Percentiles rank a stretch among this genome's conserved stretches.
These are phyloP conservation scores for Plasmodium adleri DNA, from an alignment of 169 alveolate species.

Conservation along the genomic window DNA sequence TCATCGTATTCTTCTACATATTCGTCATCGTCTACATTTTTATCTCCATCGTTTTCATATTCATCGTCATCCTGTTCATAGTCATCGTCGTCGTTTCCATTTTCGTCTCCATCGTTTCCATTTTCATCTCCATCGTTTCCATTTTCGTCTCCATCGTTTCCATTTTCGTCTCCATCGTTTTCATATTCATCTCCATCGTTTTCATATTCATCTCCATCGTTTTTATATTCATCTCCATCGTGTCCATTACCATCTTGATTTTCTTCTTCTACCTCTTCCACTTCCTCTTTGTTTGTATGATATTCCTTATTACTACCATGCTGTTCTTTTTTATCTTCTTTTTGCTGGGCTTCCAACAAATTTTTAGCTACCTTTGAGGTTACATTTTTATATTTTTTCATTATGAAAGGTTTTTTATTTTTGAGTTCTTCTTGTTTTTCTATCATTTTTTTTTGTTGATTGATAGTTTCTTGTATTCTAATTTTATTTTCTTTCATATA, in stretches of 20 bases:
- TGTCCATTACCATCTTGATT: neutral
- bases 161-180: slow-evolving; percentile 6
- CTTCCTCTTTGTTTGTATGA: neutral
- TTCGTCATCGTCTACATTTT: neutral
- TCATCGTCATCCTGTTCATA: neutral
- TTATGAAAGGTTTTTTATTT: slow-evolving; percentile 50
- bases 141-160: neutral
- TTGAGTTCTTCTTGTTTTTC: slow-evolving; percentile 39
- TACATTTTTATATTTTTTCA: slow-evolving; percentile 39
- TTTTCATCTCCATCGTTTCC: neutral
- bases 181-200: neutral
- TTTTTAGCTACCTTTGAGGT: slow-evolving; percentile 46
- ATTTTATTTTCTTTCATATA: slow-evolving; percentile 55
- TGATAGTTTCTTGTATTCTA: slow-evolving; percentile 32
- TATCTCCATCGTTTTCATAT: neutral
- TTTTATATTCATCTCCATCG: slow-evolving; percentile 3
- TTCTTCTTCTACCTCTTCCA: neutral
- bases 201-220: neutral
- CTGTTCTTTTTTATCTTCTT: neutral
- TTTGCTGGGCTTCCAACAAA: neutral
- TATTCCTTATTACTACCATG: neutral
- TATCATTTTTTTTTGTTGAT: slow-evolving; percentile 29
- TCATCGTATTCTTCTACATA: slow-evolving; percentile 3
- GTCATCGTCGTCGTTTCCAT: slow-evolving; percentile 1
- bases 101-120: slow-evolving; percentile 1